These are phyloP conservation scores for Hypoxylon sp. DNA, from an alignment of 2,329 filamentous ascomycete species.

Conservation along the genomic window DNA sequence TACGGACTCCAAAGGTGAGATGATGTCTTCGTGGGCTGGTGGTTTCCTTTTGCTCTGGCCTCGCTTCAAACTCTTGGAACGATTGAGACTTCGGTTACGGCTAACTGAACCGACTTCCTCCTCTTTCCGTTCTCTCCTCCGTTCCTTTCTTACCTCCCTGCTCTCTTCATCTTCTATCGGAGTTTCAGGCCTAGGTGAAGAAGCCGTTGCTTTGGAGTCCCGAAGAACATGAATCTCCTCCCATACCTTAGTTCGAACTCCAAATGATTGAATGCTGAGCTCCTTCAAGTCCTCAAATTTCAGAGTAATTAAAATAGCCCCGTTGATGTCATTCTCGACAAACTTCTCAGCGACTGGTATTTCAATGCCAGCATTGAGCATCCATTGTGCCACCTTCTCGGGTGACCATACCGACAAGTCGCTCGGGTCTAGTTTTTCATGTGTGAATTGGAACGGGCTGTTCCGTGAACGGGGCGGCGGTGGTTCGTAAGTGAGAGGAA, in stretches of 20 bases:
- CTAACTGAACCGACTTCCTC: constrained; percentile 43
- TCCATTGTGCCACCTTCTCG: constrained; percentile 85
- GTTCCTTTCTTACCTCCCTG: constrained; percentile 64
- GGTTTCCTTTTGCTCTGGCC: constrained; percentile 55
- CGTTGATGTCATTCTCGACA: constrained; percentile 91
- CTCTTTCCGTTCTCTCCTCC: constrained; percentile 56
- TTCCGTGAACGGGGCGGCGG: constrained; percentile 55
- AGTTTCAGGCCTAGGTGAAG: constrained; percentile 68
- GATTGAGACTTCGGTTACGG: constrained; percentile 52
- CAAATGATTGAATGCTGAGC: constrained; percentile 84
- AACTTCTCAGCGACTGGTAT: constrained; percentile 84
- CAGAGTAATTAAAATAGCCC: constrained; percentile 87
- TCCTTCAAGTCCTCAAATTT: constrained; percentile 91
- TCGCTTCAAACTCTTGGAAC: constrained; percentile 57
- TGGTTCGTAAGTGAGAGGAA: constrained; percentile 57
- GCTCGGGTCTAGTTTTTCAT: constrained; percentile 70
- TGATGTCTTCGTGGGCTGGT: constrained; percentile 70
- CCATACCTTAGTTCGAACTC: constrained; percentile 84
- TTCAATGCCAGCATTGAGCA: constrained; percentile 88
- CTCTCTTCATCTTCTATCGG: constrained; percentile 73
- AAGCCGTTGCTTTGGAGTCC: constrained; percentile 62
- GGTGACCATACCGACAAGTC: constrained; percentile 78
- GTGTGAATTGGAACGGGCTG: constrained; percentile 68
- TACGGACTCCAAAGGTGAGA: constrained; percentile 85
- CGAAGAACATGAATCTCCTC: constrained; percentile 81